Base-by-base conservation (phyloP, 2,329 filamentous ascomycete species). In the Spiromastix sp. region DNA sequence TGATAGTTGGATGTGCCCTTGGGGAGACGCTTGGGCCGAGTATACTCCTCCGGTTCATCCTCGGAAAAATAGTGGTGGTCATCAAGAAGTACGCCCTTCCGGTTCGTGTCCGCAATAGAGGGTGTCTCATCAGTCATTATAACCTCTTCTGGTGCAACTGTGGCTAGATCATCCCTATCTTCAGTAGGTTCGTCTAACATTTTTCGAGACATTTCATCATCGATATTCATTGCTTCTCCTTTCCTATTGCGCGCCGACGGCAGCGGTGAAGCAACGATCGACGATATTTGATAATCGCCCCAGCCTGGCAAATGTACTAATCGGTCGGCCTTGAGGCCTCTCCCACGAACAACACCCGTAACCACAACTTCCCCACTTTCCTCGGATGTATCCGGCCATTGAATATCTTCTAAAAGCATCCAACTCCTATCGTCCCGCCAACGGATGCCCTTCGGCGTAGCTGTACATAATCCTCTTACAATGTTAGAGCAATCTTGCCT, bases 51-150 rank as follows among this genome's bases (percentile, higher is more conserved):
- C 35, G 91, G 81, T 30, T 91, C 85, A 28, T 96, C 89, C 28
- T 96, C 89, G 0, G 87, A 87, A 54, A 96, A 98, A 59, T 98
- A 98, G 56, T 96, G 89, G 57, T 98, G 89, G 46, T 96, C 89
- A 47, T 98, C 91, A 7, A 98, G 70, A 26, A 98, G 66, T 1
- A 98, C 91, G 44, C 89, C 91, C 61, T 89, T 93, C 53, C 79
- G 79, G 28, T 71, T 67, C 2, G 67, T 64, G 15, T 69, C 63
- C 3, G 67, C 68, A 49, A 72, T 46, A 41, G 67, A 55, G 48
- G 69, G 38, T 63, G 63, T 52, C 15, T 76, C 72, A 42, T 84
- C 81, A 16, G 75, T 68, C 85, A 94, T 91, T 39, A 75, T 67
- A 3, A 79, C 72, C 50, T 89, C 85, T 55, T 96, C 89, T 0